Base-by-base conservation (phyloP, 2,329 filamentous ascomycete species). In the Clarireedia homoeocarpa region DNA sequence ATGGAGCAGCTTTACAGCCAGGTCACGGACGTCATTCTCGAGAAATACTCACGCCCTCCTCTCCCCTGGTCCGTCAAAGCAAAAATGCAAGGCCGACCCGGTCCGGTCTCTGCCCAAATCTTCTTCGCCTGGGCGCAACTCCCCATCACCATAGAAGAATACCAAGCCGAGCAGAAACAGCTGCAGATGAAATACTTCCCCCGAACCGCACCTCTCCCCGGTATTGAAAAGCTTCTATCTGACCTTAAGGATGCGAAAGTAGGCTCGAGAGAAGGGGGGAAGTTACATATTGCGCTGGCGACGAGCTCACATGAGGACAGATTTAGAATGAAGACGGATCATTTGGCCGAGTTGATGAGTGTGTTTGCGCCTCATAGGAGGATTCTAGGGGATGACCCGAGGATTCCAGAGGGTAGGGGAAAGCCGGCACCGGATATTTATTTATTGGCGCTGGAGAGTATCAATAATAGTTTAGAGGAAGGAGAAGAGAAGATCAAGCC, bases 371-470 rank as follows among this genome's bases (percentile, higher is more conserved):
- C 76, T 1, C 72, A 84, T n/a, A 83, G 89, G 57, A 82, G 85
- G 48, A 86, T 99, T 0, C 74, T 95, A 0, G 94, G 94, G 10
- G 94, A 99, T 67, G 92, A 99, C 69, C 68, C 76, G 6, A 80
- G 94, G 51, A 88, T 99, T 63, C 75, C 80, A 0, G 72, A 78
- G 3, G 92, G 92, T 0, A 77, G 90, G n/a, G 94, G 94, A 12
- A 99, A 99, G 73, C 94, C 94, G 0, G 80, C 92, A 34, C 94
- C 92, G 0, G 92, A 99, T 72, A 99, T 99, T 63, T 97, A 95
- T 72, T 74, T 95, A 7, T 77, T 97, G 0, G 92, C 94, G 0
- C 75, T 99, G 55, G 77, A 88, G 71, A 88, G 85, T 3, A 86
- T 99, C 70, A 99, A 99, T 72, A 81, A 82, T 45, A 82, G 83